A percentile compares a stretch with the other conserved stretches of the same genome.
Evolutionary conservation across 495 filamentous ascomycete species (phyloP).

Genomic region (Neurospora sublineolata): DNA sequence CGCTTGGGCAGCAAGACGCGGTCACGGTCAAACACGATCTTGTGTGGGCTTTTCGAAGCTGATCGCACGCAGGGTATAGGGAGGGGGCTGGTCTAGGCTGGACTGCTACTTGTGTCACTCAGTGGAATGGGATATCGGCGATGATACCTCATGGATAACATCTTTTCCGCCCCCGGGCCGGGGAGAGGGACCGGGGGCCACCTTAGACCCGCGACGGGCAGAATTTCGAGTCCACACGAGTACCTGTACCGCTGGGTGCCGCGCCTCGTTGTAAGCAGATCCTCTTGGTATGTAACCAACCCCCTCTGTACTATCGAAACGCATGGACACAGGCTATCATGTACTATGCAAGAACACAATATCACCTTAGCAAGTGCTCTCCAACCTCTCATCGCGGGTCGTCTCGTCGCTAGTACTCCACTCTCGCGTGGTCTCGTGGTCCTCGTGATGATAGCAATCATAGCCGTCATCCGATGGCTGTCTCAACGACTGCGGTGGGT

Average conservation of each 20-base stretch:
- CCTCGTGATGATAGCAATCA: neutral
- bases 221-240: neutral
- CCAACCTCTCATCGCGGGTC: neutral
- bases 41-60: neutral
- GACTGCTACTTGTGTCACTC: neutral
- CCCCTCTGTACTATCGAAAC: neutral
- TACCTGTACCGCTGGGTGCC: neutral
- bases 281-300: neutral
- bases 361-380: neutral
- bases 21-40: neutral
- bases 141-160: neutral
- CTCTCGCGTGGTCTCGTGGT: neutral
- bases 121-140: neutral
- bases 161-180: neutral
- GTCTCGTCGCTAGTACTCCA: neutral
- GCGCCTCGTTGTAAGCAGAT: neutral
- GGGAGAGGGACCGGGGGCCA: neutral
- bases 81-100: neutral
- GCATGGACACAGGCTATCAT: neutral
- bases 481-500: neutral
- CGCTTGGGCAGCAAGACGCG: neutral
- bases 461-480: neutral
- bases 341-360: neutral
- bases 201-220: neutral
- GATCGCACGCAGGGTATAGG: neutral